These are phyloP conservation scores for Cutaneotrichosporon daszewskae DNA, from an alignment of 1,284 basidiomycete species.

Conservation along the genomic window DNA sequence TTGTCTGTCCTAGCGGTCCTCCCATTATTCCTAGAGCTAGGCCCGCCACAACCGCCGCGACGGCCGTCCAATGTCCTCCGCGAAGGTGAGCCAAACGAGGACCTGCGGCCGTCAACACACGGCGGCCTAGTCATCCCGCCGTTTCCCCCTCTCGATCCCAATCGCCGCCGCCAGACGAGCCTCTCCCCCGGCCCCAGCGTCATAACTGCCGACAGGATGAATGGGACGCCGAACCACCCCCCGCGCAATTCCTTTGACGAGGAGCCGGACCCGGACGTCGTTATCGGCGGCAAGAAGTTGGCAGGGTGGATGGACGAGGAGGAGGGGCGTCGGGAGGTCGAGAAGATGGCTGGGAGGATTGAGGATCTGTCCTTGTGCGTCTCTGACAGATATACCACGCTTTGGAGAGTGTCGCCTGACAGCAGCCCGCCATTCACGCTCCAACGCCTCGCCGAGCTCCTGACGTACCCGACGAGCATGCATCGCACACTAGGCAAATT, in stretches of 20 bases:
- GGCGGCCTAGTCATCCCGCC: slow-evolving; percentile 73
- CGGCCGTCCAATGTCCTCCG: neutral
- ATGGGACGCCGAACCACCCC: slow-evolving; percentile 2
- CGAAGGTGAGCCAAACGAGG: slow-evolving; percentile 1
- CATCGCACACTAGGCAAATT: slow-evolving; percentile 83
- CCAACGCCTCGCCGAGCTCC: slow-evolving; percentile 84
- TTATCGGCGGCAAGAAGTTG: slow-evolving; percentile 54
- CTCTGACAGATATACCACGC: too few species aligned
- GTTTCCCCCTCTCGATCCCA: slow-evolving; percentile 59
- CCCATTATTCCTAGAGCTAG: slow-evolving; percentile 20
- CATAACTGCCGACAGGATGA: slow-evolving; percentile 2
- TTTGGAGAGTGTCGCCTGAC: too few species aligned
- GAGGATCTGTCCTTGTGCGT: slow-evolving; percentile 57
- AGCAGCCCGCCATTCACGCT: slow-evolving; percentile 81
- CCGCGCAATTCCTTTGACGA: slow-evolving; percentile 25
- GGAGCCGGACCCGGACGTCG: slow-evolving; percentile 41
- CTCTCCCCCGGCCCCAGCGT: neutral
- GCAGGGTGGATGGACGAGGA: slow-evolving; percentile 51
- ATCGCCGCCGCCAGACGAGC: slow-evolving; percentile 51
- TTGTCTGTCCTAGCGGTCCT: slow-evolving; percentile 19
- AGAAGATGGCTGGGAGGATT: slow-evolving; percentile 59
- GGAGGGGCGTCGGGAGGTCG: slow-evolving; percentile 60
- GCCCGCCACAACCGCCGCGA: slow-evolving; percentile 2
- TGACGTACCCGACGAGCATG: slow-evolving; percentile 61
- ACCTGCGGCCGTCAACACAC: slow-evolving; percentile 35